A percentile compares a stretch with the other conserved stretches of the same genome.
These are phyloP conservation scores for Suhomyces taliae DNA, from an alignment of 1,139 yeast genomes.

Conservation along the genomic window DNA sequence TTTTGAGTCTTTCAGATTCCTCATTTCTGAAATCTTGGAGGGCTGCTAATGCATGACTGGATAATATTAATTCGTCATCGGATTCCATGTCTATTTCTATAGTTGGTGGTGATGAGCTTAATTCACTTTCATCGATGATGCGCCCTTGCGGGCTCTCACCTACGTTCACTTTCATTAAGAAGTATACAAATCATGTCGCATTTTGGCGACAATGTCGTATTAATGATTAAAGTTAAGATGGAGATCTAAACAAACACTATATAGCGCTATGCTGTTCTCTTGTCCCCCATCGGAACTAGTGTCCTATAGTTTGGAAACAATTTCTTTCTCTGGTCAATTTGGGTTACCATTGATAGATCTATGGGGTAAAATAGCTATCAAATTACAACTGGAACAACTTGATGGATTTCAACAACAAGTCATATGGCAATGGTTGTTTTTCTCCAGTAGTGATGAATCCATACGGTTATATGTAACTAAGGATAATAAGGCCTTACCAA, in stretches of 20 bases:
- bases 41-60: constrained; percentile 76
- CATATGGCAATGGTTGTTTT: constrained; percentile 45
- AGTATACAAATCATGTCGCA: neutral
- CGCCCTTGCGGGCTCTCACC: no score
- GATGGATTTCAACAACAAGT: constrained; percentile 39
- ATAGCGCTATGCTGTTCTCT: constrained; percentile 18
- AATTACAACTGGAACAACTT: constrained; percentile 20
- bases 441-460: constrained; percentile 18
- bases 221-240: neutral
- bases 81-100: constrained; percentile 25
- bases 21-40: constrained; percentile 69
- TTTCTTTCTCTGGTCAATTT: constrained; percentile 39
- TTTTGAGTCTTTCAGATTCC: constrained; percentile 57
- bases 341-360: constrained; percentile 33
- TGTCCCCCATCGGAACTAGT: constrained; percentile 27
- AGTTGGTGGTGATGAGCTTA: neutral
- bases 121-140: neutral
- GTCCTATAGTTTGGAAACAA: constrained; percentile 26
- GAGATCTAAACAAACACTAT: neutral
- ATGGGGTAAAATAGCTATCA: constrained; percentile 28
- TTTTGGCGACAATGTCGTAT: constrained; percentile 9
- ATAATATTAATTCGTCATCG: constrained; percentile 50
- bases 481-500: constrained; percentile 16
- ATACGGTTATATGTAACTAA: constrained; percentile 22
- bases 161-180: neutral